Conservation (phyloP, 176 grass and related monocot species). For the Aegilops tauschii region DNA sequence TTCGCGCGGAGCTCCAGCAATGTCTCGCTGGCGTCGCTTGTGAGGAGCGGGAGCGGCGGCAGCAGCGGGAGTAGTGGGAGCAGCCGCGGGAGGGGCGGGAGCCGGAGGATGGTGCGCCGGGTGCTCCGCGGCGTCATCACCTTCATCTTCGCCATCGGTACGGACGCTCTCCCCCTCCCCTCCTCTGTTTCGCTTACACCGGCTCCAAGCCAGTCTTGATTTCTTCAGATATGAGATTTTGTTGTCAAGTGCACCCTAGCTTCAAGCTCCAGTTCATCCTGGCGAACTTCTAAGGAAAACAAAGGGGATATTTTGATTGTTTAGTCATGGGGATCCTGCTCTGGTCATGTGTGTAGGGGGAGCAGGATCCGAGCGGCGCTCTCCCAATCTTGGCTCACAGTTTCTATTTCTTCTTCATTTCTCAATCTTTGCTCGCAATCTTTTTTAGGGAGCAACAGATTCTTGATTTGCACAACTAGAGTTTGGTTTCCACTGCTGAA, state of each 20-base stretch:
- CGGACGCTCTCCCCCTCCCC: neutral
- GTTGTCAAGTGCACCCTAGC: too few relatives aligned
- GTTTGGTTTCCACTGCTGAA: neutral
- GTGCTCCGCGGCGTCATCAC: slow-evolving; percentile 75
- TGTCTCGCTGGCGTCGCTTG: slow-evolving; percentile 27
- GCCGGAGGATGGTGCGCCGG: slow-evolving; percentile 39
- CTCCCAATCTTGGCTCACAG: neutral
- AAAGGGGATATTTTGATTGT: neutral
- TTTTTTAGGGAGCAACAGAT: neutral
- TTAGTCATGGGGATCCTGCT: neutral
- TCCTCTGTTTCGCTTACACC: accelerated
- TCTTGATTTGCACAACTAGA: neutral
- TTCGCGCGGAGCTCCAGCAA: slow-evolving; percentile 39
- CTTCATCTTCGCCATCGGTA: slow-evolving; percentile 89
- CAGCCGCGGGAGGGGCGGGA: neutral
- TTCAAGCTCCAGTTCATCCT: neutral
- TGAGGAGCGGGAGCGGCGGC: neutral
- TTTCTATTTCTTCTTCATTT: neutral
- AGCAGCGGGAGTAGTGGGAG: neutral
- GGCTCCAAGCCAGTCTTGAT: too few relatives aligned
- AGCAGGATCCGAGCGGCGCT: neutral
- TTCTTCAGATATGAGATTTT: neutral
- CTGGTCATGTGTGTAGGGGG: neutral
- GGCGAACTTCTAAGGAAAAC: too few relatives aligned
- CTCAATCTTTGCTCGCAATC: too few relatives aligned